Conservation (phyloP, 2,329 filamentous ascomycete species). For the Cladosporium sp. region DNA sequence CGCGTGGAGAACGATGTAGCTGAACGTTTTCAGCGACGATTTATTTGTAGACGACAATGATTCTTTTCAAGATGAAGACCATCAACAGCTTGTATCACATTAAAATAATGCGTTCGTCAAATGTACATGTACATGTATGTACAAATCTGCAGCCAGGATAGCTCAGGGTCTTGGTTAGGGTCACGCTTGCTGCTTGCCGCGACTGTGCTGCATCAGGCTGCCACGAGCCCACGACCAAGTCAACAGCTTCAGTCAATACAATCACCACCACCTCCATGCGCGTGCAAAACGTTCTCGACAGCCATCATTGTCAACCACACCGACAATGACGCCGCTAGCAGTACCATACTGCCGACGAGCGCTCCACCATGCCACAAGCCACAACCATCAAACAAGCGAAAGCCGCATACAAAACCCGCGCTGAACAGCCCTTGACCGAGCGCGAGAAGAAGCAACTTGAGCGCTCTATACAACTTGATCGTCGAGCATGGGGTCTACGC, state of each 20-base stretch:
- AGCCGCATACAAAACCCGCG: constrained; percentile 38
- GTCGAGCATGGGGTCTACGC: constrained; percentile 35
- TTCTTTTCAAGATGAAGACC: not conserved
- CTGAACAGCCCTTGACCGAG: constrained; percentile 33
- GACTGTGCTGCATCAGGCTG: not conserved
- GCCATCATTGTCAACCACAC: not conserved
- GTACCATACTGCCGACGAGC: not conserved
- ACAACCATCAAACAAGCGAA: constrained; percentile 40
- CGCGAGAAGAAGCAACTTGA: constrained; percentile 37
- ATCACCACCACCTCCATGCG: not conserved
- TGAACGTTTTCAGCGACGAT: not conserved
- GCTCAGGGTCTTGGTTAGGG: not conserved
- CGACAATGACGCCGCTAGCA: constrained; percentile 2
- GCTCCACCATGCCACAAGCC: constrained; percentile 21
- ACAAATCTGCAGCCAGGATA: not conserved
- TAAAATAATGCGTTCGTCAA: not conserved
- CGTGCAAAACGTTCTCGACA: not conserved
- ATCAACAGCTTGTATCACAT: not conserved
- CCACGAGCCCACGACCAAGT: not conserved
- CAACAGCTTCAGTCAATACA: not conserved
- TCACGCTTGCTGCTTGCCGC: not conserved
- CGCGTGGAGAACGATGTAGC: not conserved
- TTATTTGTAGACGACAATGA: not conserved
- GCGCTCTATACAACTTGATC: constrained; percentile 37
- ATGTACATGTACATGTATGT: not conserved